Conservation (phyloP, 176 grass and related monocot genomes). For the Musa beccarii region DNA sequence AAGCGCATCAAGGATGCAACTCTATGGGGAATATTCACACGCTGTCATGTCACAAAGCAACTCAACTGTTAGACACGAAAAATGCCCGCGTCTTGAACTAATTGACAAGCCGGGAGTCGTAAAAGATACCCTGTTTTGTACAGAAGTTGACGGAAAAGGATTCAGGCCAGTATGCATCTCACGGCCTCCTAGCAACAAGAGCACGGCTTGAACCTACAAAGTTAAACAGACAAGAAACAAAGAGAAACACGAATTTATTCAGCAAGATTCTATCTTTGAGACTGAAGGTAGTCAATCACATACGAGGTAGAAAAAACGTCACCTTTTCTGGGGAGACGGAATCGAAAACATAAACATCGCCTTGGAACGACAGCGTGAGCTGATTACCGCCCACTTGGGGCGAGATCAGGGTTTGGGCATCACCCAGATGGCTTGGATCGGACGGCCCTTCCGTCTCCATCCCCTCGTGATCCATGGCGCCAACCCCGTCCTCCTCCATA, state of each 20-base stretch:
- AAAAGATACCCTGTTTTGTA: conserved; percentile 56
- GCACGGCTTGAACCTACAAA: conserved; percentile 81
- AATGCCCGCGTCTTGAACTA: neutral
- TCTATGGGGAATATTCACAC: conserved; percentile 74
- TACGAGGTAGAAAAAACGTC: conserved; percentile 12
- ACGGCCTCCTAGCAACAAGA: conserved; percentile 85
- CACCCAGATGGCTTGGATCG: conserved; percentile 3
- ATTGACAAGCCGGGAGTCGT: neutral
- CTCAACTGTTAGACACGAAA: neutral
- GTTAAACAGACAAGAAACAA: neutral
- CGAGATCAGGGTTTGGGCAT: neutral
- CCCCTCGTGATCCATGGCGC: neutral
- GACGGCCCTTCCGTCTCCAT: conserved; percentile 10
- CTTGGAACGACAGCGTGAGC: conserved; percentile 66
- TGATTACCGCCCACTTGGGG: conserved; percentile 26
- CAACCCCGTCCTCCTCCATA: conserved; percentile 5
- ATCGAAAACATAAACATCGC: conserved; percentile 76
- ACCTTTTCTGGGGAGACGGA: conserved; percentile 72
- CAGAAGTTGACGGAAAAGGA: conserved; percentile 35
- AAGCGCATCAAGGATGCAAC: conserved; percentile 93
- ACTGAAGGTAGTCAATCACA: neutral
- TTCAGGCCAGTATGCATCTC: conserved; percentile 55
- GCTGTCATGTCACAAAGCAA: conserved; percentile 30
- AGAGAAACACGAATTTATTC: neutral
- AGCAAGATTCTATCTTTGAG: neutral